Conservation (phyloP, 257 asterid genomes). For the Craterostigma plantagineum region DNA sequence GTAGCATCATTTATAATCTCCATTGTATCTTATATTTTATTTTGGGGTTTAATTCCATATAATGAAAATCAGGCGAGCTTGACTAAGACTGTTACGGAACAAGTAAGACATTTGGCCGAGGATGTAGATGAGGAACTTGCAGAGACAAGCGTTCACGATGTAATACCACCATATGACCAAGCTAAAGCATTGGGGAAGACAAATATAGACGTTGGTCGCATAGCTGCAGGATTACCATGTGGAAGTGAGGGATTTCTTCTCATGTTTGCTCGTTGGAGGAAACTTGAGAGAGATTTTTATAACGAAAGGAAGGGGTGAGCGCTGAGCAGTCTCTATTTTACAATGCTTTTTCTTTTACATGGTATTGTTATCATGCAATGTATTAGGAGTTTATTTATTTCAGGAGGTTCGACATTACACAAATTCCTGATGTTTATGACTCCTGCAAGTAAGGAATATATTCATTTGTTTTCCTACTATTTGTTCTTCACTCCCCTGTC, state of each 20-base stretch:
- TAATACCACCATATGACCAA: slow-evolving; percentile 89
- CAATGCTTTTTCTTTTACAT: background rate
- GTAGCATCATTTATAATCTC: background rate
- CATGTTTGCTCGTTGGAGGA: slow-evolving; percentile 99
- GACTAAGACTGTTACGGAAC: slow-evolving; percentile 90
- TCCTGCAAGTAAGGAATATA: slow-evolving; percentile 81
- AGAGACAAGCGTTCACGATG: slow-evolving; percentile 56
- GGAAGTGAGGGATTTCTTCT: slow-evolving; percentile 99
- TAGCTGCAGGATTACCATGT: slow-evolving; percentile 97
- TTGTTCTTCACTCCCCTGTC: background rate
- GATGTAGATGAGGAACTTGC: slow-evolving; percentile 89
- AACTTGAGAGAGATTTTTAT: slow-evolving; percentile 87
- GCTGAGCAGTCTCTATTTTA: slow-evolving; percentile 4
- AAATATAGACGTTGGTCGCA: slow-evolving; percentile 87
- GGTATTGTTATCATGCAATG: background rate
- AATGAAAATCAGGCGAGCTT: slow-evolving; percentile 35
- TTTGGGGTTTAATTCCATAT: background rate
- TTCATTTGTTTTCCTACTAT: slow-evolving; percentile 2
- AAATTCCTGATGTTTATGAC: slow-evolving; percentile 97
- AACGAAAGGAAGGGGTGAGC: slow-evolving; percentile 84
- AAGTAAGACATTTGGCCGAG: slow-evolving; percentile 65
- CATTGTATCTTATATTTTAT: no score
- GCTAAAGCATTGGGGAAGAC: slow-evolving; percentile 99
- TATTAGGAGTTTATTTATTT: slow-evolving; percentile 8
- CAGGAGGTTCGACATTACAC: slow-evolving; percentile 93